Percentiles rank a stretch among this genome's conserved stretches.
Conservation (phyloP, 371 early-diverging fungal genomes). For the Zychaea mexicana region DNA sequence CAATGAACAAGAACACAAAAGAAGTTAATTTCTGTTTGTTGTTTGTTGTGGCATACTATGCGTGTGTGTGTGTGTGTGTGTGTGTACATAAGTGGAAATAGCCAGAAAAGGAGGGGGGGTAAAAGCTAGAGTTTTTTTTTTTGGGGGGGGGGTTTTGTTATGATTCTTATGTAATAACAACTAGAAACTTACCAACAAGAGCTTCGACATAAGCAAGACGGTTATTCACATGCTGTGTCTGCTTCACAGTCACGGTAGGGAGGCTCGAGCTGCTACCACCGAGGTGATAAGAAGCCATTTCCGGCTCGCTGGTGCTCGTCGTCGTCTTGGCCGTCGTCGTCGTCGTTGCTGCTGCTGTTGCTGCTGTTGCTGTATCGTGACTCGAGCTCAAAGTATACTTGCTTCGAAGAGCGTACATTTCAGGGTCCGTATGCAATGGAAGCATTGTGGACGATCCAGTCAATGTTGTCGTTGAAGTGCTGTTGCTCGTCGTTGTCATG, state of each 20-base stretch:
- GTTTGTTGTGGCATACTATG: no score
- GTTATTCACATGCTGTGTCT: slow-evolving; percentile 14
- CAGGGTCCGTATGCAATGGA: slow-evolving; percentile 36
- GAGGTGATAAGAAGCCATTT: no score
- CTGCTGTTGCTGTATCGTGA: no score
- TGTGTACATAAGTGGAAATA: neutral
- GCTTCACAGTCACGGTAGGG: slow-evolving; percentile 13
- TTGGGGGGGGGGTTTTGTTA: no score
- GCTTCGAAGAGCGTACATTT: slow-evolving; percentile 36
- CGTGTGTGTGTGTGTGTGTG: neutral
- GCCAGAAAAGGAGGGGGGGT: no score
- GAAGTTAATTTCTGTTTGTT: no score
- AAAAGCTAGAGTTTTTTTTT: neutral
- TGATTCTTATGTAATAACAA: no score
- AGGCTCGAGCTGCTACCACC: no score
- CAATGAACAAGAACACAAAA: no score
- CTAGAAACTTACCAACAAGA: slow-evolving; percentile 48
- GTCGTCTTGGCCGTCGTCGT: no score
- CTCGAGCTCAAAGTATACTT: neutral
- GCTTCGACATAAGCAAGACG: slow-evolving; percentile 54
- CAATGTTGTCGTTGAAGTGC: no score
- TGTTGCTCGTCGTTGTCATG: neutral
- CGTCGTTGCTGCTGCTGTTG: no score
- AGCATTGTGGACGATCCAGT: slow-evolving; percentile 5
- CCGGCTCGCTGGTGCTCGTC: neutral